phyloP scores from a whole-genome alignment of 2,329 filamentous ascomycete species.

The Rutstroemia sydowiana region DNA sequence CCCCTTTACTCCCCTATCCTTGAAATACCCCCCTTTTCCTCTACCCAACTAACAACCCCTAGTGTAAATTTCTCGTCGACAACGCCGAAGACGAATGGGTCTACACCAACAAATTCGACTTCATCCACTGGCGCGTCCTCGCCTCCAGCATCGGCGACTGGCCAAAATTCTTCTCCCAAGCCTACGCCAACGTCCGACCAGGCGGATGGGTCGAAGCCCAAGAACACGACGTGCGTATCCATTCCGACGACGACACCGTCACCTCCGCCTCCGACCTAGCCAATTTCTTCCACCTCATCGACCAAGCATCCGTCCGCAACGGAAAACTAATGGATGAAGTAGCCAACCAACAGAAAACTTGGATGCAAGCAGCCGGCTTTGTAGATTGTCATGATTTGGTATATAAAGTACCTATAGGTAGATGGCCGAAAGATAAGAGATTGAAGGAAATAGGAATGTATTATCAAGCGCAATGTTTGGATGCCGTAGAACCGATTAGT shows the following conservation, averaged over 20 bases:
- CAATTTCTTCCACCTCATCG: slow-evolving; percentile 41
- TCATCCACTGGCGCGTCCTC: slow-evolving; percentile 51
- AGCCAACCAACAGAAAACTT: slow-evolving; percentile 24
- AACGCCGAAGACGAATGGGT: slow-evolving; percentile 51
- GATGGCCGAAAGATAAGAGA: slow-evolving; percentile 38
- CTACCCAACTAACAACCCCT: no score
- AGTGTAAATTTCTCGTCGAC: slow-evolving; percentile 52
- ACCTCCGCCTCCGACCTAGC: slow-evolving; percentile 36
- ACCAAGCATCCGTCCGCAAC: slow-evolving; percentile 39
- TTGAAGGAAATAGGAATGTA: slow-evolving; percentile 11
- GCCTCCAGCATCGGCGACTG: slow-evolving; percentile 51
- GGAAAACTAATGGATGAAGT: slow-evolving; percentile 38
- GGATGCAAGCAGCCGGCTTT: slow-evolving; percentile 45
- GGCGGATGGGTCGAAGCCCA: slow-evolving; percentile 50
- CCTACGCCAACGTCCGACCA: slow-evolving; percentile 42
- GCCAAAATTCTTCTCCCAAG: slow-evolving; percentile 40
- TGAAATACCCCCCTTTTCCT: no score
- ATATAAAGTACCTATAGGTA: slow-evolving; percentile 37
- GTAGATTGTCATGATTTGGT: slow-evolving; percentile 35
- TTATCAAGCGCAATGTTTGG: slow-evolving; percentile 7
- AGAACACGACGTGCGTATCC: slow-evolving; percentile 44
- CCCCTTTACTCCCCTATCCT: no score
- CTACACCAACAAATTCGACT: slow-evolving; percentile 47
- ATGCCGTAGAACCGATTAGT: slow-evolving; percentile 9
- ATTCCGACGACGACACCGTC: slow-evolving; percentile 36